Base-by-base conservation (phyloP, 257 asterid genomes). In the Capsicum baccatum region DNA sequence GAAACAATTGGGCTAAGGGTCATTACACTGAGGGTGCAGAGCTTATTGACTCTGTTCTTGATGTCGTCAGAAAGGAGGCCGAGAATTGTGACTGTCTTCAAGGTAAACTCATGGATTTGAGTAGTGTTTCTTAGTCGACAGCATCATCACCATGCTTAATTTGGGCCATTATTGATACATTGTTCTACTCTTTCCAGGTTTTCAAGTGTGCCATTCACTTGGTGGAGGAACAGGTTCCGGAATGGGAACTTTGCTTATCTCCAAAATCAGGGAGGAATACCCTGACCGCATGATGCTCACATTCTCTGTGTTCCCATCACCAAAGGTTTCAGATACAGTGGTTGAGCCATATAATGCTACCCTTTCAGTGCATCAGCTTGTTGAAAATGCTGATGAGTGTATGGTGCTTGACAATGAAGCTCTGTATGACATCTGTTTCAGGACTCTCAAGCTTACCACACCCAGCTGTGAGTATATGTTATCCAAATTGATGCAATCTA, bases 171-270 rank as follows among this genome's bases (percentile, higher is more conserved):
- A 60, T 9, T 47, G 11, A 21, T 88, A 6, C 0, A 26, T 11
- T 2, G 21, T 80, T 82, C 33, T 67, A 21, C n/a, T 5, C 79
- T 37, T 60, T 87, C 37, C 81, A 93, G 97, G 97, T 62, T 92
- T 93, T 73, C 96, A 93, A 87, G 96, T 93, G 58, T 93, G 97
- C 86, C 97, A 93, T 87, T 93, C 96, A 35, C 94, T 93, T 85
- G 97, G 97, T 87, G 97, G 97, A 63, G 97, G 97, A 81, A 93
- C 97, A 63, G 97, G 97, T 89, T 93, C 97, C 83, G 97, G 97
- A 82, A 93, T 93, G 97, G 97, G 97, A 74, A 93, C 96, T 79
- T 83, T 93, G 88, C 73, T 93, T 85, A 93, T 93, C 82, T 93
- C 97, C 12, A 93, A 93, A 89, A 89, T 93, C 87, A 89, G 97